A percentile compares a stretch with the other conserved stretches of the same genome.
Evolutionary conservation across 352 stramenopile genomes (phyloP).

Genomic region (Halophytophthora batemanensis): DNA sequence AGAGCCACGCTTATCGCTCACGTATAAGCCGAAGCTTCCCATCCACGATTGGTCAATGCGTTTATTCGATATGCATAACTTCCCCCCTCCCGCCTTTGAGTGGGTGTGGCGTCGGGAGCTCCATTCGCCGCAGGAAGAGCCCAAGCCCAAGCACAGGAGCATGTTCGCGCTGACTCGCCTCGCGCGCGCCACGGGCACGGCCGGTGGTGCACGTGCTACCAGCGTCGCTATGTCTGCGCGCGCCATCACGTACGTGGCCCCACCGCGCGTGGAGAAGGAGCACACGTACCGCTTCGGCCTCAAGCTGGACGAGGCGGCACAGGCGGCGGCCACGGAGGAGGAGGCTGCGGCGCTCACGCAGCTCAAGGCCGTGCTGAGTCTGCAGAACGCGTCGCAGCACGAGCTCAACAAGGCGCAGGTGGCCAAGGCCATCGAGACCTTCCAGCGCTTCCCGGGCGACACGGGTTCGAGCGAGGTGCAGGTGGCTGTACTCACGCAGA

Average conservation of each 20-base stretch:
- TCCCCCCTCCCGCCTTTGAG: no score
- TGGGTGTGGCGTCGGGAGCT: no score
- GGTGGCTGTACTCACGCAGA: conserved; percentile 83
- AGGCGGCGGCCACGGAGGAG: conserved; percentile 33
- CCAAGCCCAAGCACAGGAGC: background rate
- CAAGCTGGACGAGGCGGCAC: conserved; percentile 42
- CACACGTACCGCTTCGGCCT: conserved; percentile 69
- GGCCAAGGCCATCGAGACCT: conserved; percentile 75
- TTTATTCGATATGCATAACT: no score
- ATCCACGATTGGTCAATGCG: no score
- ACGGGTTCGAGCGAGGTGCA: conserved; percentile 86
- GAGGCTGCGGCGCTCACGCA: conserved; percentile 43
- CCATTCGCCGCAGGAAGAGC: background rate
- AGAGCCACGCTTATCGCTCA: no score
- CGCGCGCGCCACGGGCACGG: conserved; percentile 11
- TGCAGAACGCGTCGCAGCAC: conserved; percentile 76
- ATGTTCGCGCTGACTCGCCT: conserved; percentile 50
- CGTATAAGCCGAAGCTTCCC: no score
- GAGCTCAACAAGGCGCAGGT: conserved; percentile 84
- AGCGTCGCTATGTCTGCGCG: conserved; percentile 10
- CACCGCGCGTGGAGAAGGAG: conserved; percentile 45
- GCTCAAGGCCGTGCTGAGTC: conserved; percentile 68
- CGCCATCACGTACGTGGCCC: conserved; percentile 62
- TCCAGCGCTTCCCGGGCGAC: conserved; percentile 84
- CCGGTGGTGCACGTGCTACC: background rate